A percentile compares a stretch with the other conserved stretches of the same genome.
phyloP scores from a whole-genome alignment of 192 early-diverging fungal species.

The Podila verticillata region DNA sequence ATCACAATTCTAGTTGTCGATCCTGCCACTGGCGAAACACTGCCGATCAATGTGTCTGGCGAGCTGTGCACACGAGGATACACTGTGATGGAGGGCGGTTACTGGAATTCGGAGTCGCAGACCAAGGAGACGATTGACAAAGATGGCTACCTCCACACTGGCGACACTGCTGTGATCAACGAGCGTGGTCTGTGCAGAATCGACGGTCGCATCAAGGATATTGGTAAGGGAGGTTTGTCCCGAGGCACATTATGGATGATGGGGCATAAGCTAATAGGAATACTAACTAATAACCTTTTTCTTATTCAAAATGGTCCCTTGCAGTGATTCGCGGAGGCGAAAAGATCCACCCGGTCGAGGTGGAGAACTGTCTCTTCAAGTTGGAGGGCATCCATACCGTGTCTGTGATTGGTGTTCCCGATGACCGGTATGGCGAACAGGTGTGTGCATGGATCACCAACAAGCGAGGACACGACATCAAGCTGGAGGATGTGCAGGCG shows the following conservation, averaged over 20 bases:
- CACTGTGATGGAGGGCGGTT: conserved; percentile 57
- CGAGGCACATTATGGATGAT: background rate
- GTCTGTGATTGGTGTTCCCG: conserved; percentile 59
- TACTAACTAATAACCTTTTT: too few species aligned
- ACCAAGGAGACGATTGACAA: conserved; percentile 51
- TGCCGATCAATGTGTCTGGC: conserved; percentile 45
- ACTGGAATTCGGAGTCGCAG: conserved; percentile 53
- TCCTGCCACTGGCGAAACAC: conserved; percentile 45
- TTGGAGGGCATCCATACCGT: conserved; percentile 53
- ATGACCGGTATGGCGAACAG: conserved; percentile 54
- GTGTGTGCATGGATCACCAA: conserved; percentile 59
- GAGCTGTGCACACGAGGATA: conserved; percentile 57
- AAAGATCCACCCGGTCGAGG: conserved; percentile 59
- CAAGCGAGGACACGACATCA: conserved; percentile 32
- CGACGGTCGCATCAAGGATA: conserved; percentile 61
- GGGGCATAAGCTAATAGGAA: background rate
- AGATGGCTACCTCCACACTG: conserved; percentile 60
- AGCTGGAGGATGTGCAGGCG: conserved; percentile 38
- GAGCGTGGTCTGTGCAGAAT: conserved; percentile 56
- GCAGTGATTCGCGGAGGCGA: conserved; percentile 63
- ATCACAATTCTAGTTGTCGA: conserved; percentile 44
- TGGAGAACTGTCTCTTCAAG: conserved; percentile 57
- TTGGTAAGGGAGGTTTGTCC: conserved; percentile 15
- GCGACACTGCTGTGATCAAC: conserved; percentile 57
- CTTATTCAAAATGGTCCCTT: background rate